These are phyloP conservation scores for Echites panduratus DNA, from an alignment of 257 asterid species.

Conservation along the genomic window DNA sequence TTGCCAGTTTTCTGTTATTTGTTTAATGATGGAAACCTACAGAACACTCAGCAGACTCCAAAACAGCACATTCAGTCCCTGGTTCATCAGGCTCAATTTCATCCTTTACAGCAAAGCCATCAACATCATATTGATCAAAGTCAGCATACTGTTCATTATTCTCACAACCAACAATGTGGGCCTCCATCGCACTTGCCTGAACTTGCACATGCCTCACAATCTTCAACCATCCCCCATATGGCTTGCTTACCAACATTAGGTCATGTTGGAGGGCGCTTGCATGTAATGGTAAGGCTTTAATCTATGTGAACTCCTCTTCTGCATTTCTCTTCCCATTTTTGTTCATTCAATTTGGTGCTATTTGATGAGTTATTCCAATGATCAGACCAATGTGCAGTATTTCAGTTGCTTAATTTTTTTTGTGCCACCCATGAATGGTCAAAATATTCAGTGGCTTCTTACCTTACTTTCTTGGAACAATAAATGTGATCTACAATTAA, in stretches of 20 bases:
- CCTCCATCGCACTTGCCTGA: constrained; percentile 72
- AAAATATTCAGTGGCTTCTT: not conserved
- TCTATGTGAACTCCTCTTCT: not conserved
- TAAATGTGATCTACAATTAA: not conserved
- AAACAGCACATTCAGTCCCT: constrained; percentile 63
- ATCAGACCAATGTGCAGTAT: not conserved
- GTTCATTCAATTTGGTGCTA: not conserved
- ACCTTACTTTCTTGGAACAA: not conserved
- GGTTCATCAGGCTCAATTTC: constrained; percentile 58
- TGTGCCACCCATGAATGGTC: not conserved
- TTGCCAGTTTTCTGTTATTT: not conserved
- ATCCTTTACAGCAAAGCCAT: constrained; percentile 55
- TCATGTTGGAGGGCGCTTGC: constrained; percentile 76
- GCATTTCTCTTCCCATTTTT: not conserved
- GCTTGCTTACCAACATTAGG: constrained; percentile 65
- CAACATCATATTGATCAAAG: constrained; percentile 61
- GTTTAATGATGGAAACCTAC: constrained; percentile 17
- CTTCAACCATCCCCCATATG: constrained; percentile 52
- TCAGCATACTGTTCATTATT: constrained; percentile 52
- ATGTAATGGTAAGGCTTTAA: constrained; percentile 51
- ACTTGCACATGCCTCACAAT: constrained; percentile 65
- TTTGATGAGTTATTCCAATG: not conserved
- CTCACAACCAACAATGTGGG: constrained; percentile 68
- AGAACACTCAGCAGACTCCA: constrained; percentile 54
- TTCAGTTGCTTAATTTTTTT: not conserved